A percentile compares a stretch with the other conserved stretches of the same genome.
phyloP scores from a whole-genome alignment of 1,284 basidiomycete species.

The Inonotus obliquus region DNA sequence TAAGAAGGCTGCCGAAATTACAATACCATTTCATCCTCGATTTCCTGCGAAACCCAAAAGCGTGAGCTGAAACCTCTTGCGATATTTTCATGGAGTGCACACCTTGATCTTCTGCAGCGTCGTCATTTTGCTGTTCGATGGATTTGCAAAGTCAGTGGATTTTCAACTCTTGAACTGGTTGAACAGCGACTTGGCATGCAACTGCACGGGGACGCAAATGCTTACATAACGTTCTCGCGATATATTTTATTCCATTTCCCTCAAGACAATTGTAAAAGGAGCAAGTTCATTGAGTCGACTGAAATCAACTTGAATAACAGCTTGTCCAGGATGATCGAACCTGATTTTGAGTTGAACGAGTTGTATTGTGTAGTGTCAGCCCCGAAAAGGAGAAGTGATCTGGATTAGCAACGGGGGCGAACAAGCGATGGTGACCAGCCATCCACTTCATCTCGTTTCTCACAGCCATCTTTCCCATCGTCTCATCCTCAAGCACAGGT shows the following conservation, averaged over 20 bases:
- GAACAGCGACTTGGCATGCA: too few relatives aligned
- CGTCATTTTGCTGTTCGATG: conserved; percentile 48
- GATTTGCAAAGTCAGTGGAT: not conserved
- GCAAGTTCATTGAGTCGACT: not conserved
- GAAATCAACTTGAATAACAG: not conserved
- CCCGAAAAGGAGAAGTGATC: conserved; percentile 10
- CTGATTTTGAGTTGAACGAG: not conserved
- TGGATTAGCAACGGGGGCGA: conserved; percentile 13
- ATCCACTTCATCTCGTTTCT: conserved; percentile 18
- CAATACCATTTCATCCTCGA: conserved; percentile 94
- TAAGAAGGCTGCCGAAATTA: not conserved
- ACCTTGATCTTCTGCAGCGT: conserved; percentile 90
- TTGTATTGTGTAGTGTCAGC: not conserved
- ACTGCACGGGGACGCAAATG: too few relatives aligned
- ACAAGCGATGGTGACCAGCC: conserved; percentile 16
- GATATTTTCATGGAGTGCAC: conserved; percentile 9
- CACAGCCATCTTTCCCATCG: conserved; percentile 24
- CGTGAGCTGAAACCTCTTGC: not conserved
- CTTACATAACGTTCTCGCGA: not conserved
- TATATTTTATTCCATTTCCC: not conserved
- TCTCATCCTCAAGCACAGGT: not conserved
- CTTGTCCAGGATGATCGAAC: not conserved
- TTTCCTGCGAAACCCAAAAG: conserved; percentile 49
- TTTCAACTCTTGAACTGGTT: not conserved
- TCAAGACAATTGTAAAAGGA: not conserved